phyloP scores from a whole-genome alignment of 306 rosid genomes.

The Citrullus colocynthis region DNA sequence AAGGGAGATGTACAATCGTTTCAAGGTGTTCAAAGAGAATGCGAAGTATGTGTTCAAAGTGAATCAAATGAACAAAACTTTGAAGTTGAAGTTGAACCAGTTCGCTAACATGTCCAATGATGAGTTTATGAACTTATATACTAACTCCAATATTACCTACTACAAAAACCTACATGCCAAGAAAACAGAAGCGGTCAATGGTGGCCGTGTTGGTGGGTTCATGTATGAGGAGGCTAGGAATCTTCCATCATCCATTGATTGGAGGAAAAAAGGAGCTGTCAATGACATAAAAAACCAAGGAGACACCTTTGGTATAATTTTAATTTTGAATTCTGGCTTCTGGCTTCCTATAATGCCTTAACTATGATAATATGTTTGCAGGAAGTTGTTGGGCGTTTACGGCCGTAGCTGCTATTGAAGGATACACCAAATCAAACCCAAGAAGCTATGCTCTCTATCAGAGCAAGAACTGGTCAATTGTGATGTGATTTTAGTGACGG shows the following conservation, averaged over 20 bases:
- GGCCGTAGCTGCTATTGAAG: conserved; percentile 27
- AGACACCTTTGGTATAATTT: conserved; percentile 12
- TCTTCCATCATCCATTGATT: conserved; percentile 23
- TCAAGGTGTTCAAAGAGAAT: conserved; percentile 35
- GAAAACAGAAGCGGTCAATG: not conserved
- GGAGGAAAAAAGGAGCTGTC: conserved; percentile 38
- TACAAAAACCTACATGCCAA: conserved; percentile 6
- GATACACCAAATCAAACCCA: conserved; percentile 24
- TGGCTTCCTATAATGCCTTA: too few species aligned
- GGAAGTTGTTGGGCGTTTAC: conserved; percentile 49
- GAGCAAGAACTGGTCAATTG: conserved; percentile 11
- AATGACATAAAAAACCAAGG: conserved; percentile 31
- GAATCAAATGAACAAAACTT: conserved; percentile 34
- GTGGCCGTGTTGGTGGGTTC: not conserved
- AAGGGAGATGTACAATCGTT: conserved; percentile 22
- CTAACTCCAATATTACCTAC: conserved; percentile 20
- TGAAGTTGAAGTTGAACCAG: conserved; percentile 22
- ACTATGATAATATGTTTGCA: not conserved
- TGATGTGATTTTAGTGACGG: conserved; percentile 15
- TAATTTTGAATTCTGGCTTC: too few species aligned
- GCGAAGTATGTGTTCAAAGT: conserved; percentile 21
- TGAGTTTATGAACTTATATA: conserved; percentile 18
- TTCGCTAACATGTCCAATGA: conserved; percentile 30
- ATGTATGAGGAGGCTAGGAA: conserved; percentile 2
- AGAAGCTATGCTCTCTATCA: not conserved